phyloP scores from a whole-genome alignment of 441 rosid genomes.

The Eugenia klotzschiana region DNA sequence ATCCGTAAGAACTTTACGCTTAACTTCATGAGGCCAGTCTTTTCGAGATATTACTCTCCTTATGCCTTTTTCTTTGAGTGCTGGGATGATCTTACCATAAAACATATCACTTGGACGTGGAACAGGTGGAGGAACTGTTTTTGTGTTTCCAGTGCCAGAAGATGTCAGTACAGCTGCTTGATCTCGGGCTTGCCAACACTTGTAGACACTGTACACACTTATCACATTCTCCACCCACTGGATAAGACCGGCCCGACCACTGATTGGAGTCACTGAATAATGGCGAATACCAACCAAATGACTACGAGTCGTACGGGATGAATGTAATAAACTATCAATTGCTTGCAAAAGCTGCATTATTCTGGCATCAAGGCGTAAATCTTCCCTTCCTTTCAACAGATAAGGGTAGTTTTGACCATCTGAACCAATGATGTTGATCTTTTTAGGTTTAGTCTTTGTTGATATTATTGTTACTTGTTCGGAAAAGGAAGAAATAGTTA shows the following conservation, averaged over 20 bases:
- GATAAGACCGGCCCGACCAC: slow-evolving; percentile 97
- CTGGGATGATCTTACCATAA: slow-evolving; percentile 98
- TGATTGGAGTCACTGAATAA: slow-evolving; percentile 95
- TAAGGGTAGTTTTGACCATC: slow-evolving; percentile 85
- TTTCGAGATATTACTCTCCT: slow-evolving; percentile 94
- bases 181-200: slow-evolving; percentile 86
- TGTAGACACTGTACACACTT: slow-evolving; percentile 89
- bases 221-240: slow-evolving; percentile 96
- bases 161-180: slow-evolving; percentile 66
- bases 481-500: slow-evolving; percentile 73
- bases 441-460: slow-evolving; percentile 95
- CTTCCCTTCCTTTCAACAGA: slow-evolving; percentile 95
- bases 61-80: slow-evolving; percentile 95
- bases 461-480: slow-evolving; percentile 67
- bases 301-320: slow-evolving; percentile 45
- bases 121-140: slow-evolving; percentile 58
- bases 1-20: slow-evolving; percentile 90
- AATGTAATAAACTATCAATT: slow-evolving; percentile 55
- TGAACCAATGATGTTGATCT: slow-evolving; percentile 79
- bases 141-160: slow-evolving; percentile 41
- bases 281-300: slow-evolving; percentile 65
- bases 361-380: slow-evolving; percentile 98
- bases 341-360: slow-evolving; percentile 98
- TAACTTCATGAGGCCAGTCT: slow-evolving; percentile 99
- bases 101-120: slow-evolving; percentile 99